Evolutionary conservation across 495 filamentous ascomycete species (phyloP).

Genomic region (Podospora conica): DNA sequence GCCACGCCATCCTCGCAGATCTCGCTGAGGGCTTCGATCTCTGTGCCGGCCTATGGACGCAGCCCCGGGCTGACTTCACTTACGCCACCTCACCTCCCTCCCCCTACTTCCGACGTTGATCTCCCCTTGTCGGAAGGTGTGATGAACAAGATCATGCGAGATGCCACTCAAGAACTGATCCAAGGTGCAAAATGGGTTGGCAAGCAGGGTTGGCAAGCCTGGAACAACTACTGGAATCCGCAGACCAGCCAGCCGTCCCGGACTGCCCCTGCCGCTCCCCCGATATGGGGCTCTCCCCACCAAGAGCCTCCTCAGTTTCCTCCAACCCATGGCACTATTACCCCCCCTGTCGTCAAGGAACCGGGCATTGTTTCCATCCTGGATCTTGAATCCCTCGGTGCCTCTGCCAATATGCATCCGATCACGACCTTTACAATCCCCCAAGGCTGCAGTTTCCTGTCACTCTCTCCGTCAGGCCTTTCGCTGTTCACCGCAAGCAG

Average conservation of each 20-base stretch:
- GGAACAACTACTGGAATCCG: conserved; percentile 81
- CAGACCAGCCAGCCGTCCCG: conserved; percentile 36
- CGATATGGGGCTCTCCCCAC: conserved; percentile 31
- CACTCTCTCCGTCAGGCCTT: conserved; percentile 78
- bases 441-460: conserved; percentile 84
- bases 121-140: conserved; percentile 73
- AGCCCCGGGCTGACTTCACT: conserved; percentile 62
- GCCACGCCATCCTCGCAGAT: conserved; percentile 62
- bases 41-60: conserved; percentile 44
- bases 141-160: conserved; percentile 76
- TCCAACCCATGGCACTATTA: conserved; percentile 62
- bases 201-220: conserved; percentile 76
- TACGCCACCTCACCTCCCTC: conserved; percentile 69
- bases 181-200: conserved; percentile 81
- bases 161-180: conserved; percentile 86
- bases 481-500: conserved; percentile 81
- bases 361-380: conserved; percentile 78
- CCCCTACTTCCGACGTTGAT: conserved; percentile 66
- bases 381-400: conserved; percentile 61
- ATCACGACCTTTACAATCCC: conserved; percentile 74
- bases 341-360: conserved; percentile 50
- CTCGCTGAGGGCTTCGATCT: conserved; percentile 57
- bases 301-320: conserved; percentile 54
- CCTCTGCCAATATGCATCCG: conserved; percentile 48
- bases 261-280: conserved; percentile 27